A percentile compares a stretch with the other conserved stretches of the same genome.
phyloP scores from a whole-genome alignment of 2,329 filamentous ascomycete genomes.

The Colletotrichum costaricense region DNA sequence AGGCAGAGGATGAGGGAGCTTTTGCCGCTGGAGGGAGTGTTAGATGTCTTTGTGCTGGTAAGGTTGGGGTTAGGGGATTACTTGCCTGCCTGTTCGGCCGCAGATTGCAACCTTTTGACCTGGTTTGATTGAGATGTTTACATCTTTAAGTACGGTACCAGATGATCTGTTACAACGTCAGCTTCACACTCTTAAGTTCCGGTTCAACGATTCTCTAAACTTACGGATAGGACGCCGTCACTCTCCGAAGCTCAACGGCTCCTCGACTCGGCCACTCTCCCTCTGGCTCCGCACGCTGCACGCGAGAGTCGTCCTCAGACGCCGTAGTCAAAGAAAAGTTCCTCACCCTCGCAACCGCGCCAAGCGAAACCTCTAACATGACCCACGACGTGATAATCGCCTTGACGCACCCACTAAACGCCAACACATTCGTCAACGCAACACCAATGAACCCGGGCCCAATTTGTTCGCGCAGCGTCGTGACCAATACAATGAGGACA shows the following conservation, averaged over 20 bases:
- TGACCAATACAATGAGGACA: slow-evolving; percentile 55
- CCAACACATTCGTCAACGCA: slow-evolving; percentile 21
- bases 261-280: slow-evolving; percentile 9
- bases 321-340: slow-evolving; percentile 19
- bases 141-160: slow-evolving; percentile 11
- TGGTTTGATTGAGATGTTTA: slow-evolving; percentile 35
- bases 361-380: slow-evolving; percentile 31
- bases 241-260: neutral
- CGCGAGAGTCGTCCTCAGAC: neutral
- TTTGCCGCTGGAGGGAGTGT: slow-evolving; percentile 54
- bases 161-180: slow-evolving; percentile 18
- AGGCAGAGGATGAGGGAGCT: slow-evolving; percentile 49
- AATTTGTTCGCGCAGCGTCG: slow-evolving; percentile 37
- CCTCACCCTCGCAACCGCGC: slow-evolving; percentile 30
- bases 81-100: slow-evolving; percentile 40
- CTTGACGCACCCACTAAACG: slow-evolving; percentile 23
- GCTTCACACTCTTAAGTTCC: neutral
- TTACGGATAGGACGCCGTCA: slow-evolving; percentile 28
- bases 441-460: slow-evolving; percentile 28
- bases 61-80: neutral
- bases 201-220: neutral
- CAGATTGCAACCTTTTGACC: slow-evolving; percentile 40
- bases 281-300: neutral
- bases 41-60: neutral
- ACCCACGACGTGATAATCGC: slow-evolving; percentile 30